These are phyloP conservation scores for Cucurbita maxima DNA, from an alignment of 306 rosid species.

Conservation along the genomic window DNA sequence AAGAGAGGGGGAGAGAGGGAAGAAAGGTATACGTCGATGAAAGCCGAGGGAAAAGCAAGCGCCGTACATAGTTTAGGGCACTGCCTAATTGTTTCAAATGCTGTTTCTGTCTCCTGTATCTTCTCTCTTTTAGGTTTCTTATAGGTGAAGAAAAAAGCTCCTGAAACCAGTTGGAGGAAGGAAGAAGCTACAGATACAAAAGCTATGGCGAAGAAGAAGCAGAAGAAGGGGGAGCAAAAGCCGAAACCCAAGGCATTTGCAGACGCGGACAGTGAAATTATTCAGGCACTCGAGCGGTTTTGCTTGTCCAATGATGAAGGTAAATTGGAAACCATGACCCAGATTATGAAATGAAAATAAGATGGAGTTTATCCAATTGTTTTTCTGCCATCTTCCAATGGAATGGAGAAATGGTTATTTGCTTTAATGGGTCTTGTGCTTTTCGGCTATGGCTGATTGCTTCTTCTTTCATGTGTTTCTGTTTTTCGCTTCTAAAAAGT, in stretches of 20 bases:
- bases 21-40: neutral
- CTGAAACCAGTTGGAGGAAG: neutral
- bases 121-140: neutral
- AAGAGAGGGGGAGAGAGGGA: neutral
- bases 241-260: conserved; percentile 15
- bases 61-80: neutral
- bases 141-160: neutral
- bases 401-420: neutral
- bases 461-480: neutral
- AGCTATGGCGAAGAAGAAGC: conserved; percentile 16
- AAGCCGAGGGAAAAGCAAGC: neutral
- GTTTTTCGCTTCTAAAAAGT: neutral
- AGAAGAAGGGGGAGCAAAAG: neutral
- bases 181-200: neutral
- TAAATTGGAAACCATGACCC: conserved; percentile 2
- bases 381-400: neutral
- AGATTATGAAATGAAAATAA: neutral
- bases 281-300: conserved; percentile 18
- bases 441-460: neutral
- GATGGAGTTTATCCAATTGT: neutral
- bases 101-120: neutral
- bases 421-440: neutral
- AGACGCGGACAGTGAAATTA: conserved; percentile 17
- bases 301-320: conserved; percentile 34
- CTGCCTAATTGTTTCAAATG: neutral